These are phyloP conservation scores for Zea luxurians DNA, from an alignment of 176 grass and related monocot genomes.

Conservation along the genomic window DNA sequence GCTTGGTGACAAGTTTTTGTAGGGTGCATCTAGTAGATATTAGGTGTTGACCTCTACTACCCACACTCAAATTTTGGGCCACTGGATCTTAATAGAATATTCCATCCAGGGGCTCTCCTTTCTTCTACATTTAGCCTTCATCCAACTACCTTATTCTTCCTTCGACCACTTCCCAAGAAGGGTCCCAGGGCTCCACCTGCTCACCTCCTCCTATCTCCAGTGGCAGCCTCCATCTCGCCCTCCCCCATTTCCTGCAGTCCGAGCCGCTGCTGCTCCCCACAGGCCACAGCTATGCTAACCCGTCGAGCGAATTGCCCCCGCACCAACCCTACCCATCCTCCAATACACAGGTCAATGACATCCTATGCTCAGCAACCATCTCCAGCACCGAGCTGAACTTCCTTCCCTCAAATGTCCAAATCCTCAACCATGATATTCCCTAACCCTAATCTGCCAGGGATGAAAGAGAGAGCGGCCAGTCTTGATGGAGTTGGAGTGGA, in stretches of 20 bases:
- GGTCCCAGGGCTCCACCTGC: not conserved
- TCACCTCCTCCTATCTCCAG: not conserved
- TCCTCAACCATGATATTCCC: not conserved
- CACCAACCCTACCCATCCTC: not conserved
- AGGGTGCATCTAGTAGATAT: not conserved
- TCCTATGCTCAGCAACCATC: not conserved
- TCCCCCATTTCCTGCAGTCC: not conserved
- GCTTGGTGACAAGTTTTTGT: not conserved
- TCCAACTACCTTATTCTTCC: constrained; percentile 1
- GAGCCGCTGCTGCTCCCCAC: not conserved
- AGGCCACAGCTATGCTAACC: not conserved
- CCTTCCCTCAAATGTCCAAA: not conserved
- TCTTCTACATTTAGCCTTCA: not conserved
- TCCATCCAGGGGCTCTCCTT: not conserved
- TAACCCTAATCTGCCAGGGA: not conserved
- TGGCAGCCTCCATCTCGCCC: too few species aligned
- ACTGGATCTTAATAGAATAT: not conserved
- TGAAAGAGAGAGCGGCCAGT: not conserved
- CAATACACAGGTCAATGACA: not conserved
- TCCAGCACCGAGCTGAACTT: not conserved
- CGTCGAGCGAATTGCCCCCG: not conserved
- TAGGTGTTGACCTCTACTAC: not conserved
- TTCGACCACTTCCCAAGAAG: not conserved
- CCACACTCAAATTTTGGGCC: not conserved
- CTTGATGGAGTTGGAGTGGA: not conserved